Evolutionary conservation across 352 stramenopile species (phyloP).

Genomic region (Phytophthora agathidicida): DNA sequence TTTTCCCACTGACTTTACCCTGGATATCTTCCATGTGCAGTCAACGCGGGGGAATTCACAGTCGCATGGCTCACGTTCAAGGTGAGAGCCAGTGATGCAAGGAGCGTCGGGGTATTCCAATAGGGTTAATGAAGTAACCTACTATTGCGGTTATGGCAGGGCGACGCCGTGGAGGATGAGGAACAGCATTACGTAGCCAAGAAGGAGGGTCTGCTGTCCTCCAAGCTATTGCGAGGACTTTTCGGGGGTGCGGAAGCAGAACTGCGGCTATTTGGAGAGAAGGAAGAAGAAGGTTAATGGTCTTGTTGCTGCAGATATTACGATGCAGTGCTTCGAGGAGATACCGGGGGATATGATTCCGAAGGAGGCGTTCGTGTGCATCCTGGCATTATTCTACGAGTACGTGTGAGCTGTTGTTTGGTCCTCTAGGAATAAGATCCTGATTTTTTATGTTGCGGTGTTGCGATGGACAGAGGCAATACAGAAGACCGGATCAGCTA

Average conservation of each 20-base stretch:
- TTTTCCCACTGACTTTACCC: conserved; percentile 1
- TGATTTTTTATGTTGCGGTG: conserved; percentile 20
- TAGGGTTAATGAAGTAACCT: not conserved
- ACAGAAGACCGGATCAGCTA: conserved; percentile 90
- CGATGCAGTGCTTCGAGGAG: conserved; percentile 70
- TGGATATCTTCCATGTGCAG: conserved; percentile 36
- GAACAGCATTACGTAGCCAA: conserved; percentile 70
- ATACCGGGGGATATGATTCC: conserved; percentile 61
- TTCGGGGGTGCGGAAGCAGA: conserved; percentile 68
- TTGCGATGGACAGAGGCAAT: conserved; percentile 60
- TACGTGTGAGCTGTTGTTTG: conserved; percentile 33
- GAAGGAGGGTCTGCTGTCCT: conserved; percentile 74
- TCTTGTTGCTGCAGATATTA: conserved; percentile 41
- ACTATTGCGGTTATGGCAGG: conserved; percentile 31
- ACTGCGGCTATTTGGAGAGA: not conserved
- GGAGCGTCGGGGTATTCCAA: not conserved
- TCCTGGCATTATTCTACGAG: conserved; percentile 76
- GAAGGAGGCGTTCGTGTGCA: conserved; percentile 79
- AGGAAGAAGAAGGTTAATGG: not conserved
- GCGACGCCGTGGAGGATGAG: conserved; percentile 71
- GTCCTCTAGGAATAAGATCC: conserved; percentile 9
- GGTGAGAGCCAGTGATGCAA: conserved; percentile 32
- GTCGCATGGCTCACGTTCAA: conserved; percentile 90
- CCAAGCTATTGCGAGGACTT: conserved; percentile 76
- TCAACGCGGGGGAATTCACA: conserved; percentile 78